Base-by-base conservation (phyloP, 495 filamentous ascomycete species). In the Hyaloscypha hepaticicola region DNA sequence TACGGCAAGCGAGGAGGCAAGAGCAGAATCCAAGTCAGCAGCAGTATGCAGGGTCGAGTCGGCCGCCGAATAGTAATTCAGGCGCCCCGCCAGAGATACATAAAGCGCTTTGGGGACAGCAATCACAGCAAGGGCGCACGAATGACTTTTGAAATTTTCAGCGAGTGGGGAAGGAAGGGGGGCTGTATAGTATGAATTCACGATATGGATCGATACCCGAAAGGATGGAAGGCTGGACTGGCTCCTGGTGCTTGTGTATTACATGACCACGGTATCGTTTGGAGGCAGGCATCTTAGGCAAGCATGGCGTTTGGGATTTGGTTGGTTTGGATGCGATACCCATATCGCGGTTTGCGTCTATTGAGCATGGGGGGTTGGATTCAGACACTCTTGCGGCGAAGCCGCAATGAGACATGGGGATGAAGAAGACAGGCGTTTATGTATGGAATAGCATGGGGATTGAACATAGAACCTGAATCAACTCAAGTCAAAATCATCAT, bases 41-140 rank as follows among this genome's bases (percentile, higher is more conserved):
- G 33, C 66, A 62, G 69, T 16, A 14, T 19, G 53, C 56, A 21
- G 65, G 55, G 24, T 26, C 57, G 27, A 67, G 50, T 63, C 41
- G 45, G 24, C 60, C 65, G 69, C 22, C 27, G 6, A 69, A 73
- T 45, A 67, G 71, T 24, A 64, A 63, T n/a, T n/a, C n/a, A 12
- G 63, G 29, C 29, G 26, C 14, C 12, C 55, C 67, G 53, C 70
- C 70, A 2, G 72, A 74, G 22, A 63, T 73, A 28, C 74, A 73
- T 55, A 70, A 69, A 52, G 70, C 64, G 21, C 58, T 60, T 11
- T 61, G 67, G 66, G 56, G 61, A 49, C 29, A 27, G 48, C 55
- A 1, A 53, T 48, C 60, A 11, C 38, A 45, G 38, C 38, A 45
- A 16, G 3, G 12, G 4, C 0, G 38, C 4, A 9, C 9, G 16